A percentile compares a stretch with the other conserved stretches of the same genome.
phyloP scores from a whole-genome alignment of 257 asterid species.

The Scutellaria baicalensis region DNA sequence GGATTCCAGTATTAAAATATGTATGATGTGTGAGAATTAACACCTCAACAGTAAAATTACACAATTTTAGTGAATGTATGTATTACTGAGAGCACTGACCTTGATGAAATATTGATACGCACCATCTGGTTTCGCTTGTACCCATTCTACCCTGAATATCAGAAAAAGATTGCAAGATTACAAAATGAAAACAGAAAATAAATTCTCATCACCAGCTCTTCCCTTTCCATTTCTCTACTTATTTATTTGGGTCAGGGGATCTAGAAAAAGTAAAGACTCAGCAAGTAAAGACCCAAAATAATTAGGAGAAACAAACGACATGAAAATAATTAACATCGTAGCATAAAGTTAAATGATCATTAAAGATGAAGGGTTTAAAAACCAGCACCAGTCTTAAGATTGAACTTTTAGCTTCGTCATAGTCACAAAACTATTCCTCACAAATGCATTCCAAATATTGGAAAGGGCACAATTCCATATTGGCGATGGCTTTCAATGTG shows the following conservation, averaged over 20 bases:
- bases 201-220: background rate
- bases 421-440: background rate
- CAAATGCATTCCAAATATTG: background rate
- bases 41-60: background rate
- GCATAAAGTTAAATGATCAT: background rate
- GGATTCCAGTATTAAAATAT: background rate
- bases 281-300: background rate
- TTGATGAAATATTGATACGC: slow-evolving; percentile 80
- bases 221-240: background rate
- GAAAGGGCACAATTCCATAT: background rate
- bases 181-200: background rate
- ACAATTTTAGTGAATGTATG: background rate
- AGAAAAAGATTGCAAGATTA: slow-evolving; percentile 1
- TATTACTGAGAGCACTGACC: slow-evolving; percentile 33
- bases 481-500: background rate
- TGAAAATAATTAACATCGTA: background rate
- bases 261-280: background rate
- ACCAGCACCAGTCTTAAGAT: background rate
- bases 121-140: slow-evolving; percentile 64
- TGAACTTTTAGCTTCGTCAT: background rate
- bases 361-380: background rate
- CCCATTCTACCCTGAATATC: slow-evolving; percentile 56
- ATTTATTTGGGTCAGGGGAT: background rate
- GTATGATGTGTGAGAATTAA: background rate
- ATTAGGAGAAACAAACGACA: background rate